Evolutionary conservation across 108 stramenopile genomes (phyloP).

Genomic region (Seminavis robusta): DNA sequence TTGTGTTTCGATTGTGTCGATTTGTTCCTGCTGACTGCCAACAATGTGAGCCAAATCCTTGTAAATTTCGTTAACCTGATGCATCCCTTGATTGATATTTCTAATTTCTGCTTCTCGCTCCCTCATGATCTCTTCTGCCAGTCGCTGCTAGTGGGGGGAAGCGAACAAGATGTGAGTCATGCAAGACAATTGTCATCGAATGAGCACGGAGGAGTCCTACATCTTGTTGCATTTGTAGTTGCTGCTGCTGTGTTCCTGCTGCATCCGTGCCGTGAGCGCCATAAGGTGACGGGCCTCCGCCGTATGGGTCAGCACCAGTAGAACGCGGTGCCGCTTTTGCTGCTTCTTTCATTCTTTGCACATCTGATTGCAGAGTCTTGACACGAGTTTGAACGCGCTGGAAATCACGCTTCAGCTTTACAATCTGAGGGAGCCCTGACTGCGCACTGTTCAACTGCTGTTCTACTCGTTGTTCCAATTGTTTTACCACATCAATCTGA

Average conservation of each 20-base stretch:
- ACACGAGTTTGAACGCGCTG: conserved; percentile 39
- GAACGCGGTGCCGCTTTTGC: not conserved
- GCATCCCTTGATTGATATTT: conserved; percentile 84
- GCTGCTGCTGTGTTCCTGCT: conserved; percentile 33
- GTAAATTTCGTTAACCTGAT: conserved; percentile 91
- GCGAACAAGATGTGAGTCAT: no score
- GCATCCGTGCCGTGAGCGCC: not conserved
- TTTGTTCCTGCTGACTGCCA: conserved; percentile 79
- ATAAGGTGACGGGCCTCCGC: no score
- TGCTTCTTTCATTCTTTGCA: conserved; percentile 19
- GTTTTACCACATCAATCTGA: conserved; percentile 67
- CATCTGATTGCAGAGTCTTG: conserved; percentile 3
- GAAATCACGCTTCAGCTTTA: conserved; percentile 74
- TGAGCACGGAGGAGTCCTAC: conserved; percentile 25
- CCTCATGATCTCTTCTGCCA: conserved; percentile 81
- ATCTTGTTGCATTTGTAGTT: conserved; percentile 76
- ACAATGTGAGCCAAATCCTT: conserved; percentile 86
- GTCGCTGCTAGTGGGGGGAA: conserved; percentile 28
- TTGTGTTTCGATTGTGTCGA: conserved; percentile 81
- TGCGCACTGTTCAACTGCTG: not conserved
- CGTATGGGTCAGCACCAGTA: not conserved
- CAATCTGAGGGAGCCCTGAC: conserved; percentile 20
- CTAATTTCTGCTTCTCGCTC: conserved; percentile 88
- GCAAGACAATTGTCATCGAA: not conserved
- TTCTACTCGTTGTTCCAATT: conserved; percentile 33